phyloP scores from a whole-genome alignment of 2,329 filamentous ascomycete species.

The Neodidymelliopsis sp. region DNA sequence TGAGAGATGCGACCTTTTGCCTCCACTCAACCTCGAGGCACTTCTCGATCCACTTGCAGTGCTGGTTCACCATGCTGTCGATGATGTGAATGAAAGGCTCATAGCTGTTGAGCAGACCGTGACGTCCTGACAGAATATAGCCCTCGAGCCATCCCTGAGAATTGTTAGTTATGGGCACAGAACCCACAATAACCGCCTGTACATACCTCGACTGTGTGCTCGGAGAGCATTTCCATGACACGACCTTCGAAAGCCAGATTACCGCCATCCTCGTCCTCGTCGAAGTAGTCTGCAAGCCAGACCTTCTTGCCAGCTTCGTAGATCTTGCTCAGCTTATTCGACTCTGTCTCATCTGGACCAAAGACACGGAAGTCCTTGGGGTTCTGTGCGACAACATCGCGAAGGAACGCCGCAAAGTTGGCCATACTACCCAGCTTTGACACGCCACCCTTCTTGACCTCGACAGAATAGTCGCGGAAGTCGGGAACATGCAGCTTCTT shows the following conservation, averaged over 20 bases:
- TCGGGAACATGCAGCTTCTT: constrained; percentile 74
- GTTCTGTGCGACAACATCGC: constrained; percentile 72
- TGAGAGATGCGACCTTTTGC: constrained; percentile 74
- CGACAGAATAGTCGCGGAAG: constrained; percentile 72
- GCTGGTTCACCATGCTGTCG: constrained; percentile 85
- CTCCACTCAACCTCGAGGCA: constrained; percentile 82
- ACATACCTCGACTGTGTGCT: constrained; percentile 74
- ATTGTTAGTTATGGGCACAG: constrained; percentile 15
- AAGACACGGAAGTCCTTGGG: constrained; percentile 75
- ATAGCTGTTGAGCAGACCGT: constrained; percentile 81
- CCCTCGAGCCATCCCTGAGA: constrained; percentile 72
- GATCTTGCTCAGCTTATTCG: constrained; percentile 76
- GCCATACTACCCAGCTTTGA: constrained; percentile 69
- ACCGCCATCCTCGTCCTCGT: constrained; percentile 77
- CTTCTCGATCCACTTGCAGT: constrained; percentile 87
- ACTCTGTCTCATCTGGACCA: constrained; percentile 81
- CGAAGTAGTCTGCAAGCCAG: constrained; percentile 80
- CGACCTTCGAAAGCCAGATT: constrained; percentile 73
- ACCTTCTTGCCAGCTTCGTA: constrained; percentile 80
- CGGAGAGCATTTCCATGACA: constrained; percentile 85
- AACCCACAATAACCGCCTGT: background rate
- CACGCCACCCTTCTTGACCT: constrained; percentile 67
- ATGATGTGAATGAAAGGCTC: constrained; percentile 85
- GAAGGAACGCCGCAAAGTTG: constrained; percentile 72
- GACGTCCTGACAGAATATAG: constrained; percentile 76